phyloP scores from a whole-genome alignment of 805 yeast genomes.

The Cyberlindnera bimundalis region DNA sequence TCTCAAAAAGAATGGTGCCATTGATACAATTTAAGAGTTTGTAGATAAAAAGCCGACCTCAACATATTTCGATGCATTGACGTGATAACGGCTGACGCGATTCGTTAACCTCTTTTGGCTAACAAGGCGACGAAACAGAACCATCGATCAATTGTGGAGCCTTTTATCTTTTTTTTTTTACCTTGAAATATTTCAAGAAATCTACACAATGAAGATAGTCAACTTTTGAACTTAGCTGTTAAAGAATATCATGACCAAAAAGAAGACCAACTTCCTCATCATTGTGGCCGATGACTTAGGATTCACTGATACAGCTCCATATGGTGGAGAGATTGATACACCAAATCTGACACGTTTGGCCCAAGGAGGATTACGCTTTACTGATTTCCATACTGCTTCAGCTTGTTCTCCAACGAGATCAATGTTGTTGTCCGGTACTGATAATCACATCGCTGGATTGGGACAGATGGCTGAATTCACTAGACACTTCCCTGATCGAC shows the following conservation, averaged over 20 bases:
- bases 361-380: slow-evolving; percentile 43
- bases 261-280: slow-evolving; percentile 40
- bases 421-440: slow-evolving; percentile 58
- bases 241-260: not conserved
- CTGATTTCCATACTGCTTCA: slow-evolving; percentile 60
- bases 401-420: slow-evolving; percentile 66
- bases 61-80: too few relatives aligned
- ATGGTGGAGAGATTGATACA: slow-evolving; percentile 57
- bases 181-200: too few relatives aligned
- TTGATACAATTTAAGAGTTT: too few relatives aligned
- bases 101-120: too few relatives aligned
- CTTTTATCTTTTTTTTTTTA: too few relatives aligned
- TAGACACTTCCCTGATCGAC: slow-evolving; percentile 33
- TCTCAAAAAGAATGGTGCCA: too few relatives aligned
- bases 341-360: slow-evolving; percentile 49
- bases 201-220: too few relatives aligned
- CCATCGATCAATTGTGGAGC: too few relatives aligned
- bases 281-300: slow-evolving; percentile 64
- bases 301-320: slow-evolving; percentile 50
- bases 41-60: too few relatives aligned
- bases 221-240: too few relatives aligned
- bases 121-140: too few relatives aligned
- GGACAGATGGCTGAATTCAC: slow-evolving; percentile 56
- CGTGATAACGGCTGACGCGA: too few relatives aligned
- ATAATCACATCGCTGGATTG: slow-evolving; percentile 57